phyloP scores from a whole-genome alignment of 352 stramenopile species.

The Globisporangium mamillatum region DNA sequence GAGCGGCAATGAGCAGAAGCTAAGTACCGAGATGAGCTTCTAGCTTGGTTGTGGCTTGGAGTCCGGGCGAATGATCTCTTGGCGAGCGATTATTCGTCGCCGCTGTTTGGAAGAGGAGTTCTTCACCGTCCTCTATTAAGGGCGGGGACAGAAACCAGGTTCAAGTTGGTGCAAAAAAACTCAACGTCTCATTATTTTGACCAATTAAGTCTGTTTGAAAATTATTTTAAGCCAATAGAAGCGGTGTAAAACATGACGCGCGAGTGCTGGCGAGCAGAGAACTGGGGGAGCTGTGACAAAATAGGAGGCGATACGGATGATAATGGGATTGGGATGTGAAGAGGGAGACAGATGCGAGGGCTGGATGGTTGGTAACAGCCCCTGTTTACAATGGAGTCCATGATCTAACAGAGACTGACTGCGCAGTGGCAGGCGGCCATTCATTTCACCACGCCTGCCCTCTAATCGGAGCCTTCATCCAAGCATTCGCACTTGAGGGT shows the following conservation, averaged over 20 bases:
- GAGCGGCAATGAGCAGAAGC: constrained; percentile 8
- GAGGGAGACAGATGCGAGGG: neutral
- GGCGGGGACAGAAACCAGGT: neutral
- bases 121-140: neutral
- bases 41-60: neutral
- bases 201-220: neutral
- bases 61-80: constrained; percentile 7
- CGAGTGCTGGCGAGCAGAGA: neutral
- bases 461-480: neutral
- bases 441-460: neutral
- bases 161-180: neutral
- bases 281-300: neutral
- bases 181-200: neutral
- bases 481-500: neutral
- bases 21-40: neutral
- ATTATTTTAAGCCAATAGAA: constrained; percentile 1
- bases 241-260: neutral
- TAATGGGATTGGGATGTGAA: constrained; percentile 4
- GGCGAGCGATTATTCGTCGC: constrained; percentile 5
- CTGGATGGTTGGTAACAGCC: neutral
- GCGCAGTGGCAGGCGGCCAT: neutral
- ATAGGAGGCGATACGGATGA: neutral
- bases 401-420: neutral
- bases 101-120: constrained; percentile 10
- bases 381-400: neutral